Evolutionary conservation across 2,329 filamentous ascomycete genomes (phyloP).

Genomic region (Incumbomyces delicatus): DNA sequence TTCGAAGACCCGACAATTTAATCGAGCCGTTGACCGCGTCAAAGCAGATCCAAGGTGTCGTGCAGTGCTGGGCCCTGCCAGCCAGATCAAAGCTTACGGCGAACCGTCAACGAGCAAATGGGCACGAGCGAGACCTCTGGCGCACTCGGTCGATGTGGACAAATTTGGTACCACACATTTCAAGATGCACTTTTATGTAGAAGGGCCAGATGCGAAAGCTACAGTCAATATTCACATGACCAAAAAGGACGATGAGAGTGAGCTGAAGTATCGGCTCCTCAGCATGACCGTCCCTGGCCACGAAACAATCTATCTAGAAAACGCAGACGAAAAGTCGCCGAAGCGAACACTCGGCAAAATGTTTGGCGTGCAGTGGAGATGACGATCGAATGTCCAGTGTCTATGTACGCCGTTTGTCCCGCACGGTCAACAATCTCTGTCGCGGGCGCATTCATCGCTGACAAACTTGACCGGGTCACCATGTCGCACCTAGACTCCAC

Average conservation of each 20-base stretch:
- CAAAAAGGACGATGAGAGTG: constrained; percentile 52
- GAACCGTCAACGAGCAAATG: constrained; percentile 74
- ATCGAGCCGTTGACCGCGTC: constrained; percentile 71
- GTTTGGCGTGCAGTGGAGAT: constrained; percentile 40
- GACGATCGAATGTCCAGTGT: not conserved
- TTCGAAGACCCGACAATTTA: constrained; percentile 81
- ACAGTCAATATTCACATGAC: constrained; percentile 70
- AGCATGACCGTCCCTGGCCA: constrained; percentile 62
- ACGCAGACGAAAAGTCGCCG: constrained; percentile 29
- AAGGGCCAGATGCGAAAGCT: constrained; percentile 65
- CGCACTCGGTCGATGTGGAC: constrained; percentile 56
- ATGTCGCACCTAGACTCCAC: too few relatives aligned
- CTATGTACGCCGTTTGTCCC: too few relatives aligned
- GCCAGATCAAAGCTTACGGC: constrained; percentile 70
- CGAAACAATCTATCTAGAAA: constrained; percentile 36
- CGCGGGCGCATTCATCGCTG: too few relatives aligned
- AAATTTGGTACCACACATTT: constrained; percentile 68
- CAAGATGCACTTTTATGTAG: constrained; percentile 74
- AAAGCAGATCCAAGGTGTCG: constrained; percentile 62
- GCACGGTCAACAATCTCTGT: too few relatives aligned
- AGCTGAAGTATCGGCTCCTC: constrained; percentile 71
- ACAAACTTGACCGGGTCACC: too few relatives aligned
- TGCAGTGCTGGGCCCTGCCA: constrained; percentile 62
- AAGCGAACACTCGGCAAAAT: constrained; percentile 39
- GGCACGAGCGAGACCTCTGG: constrained; percentile 54